phyloP scores from a whole-genome alignment of 345 rosid genomes.

The Anastatica hierochuntica region DNA sequence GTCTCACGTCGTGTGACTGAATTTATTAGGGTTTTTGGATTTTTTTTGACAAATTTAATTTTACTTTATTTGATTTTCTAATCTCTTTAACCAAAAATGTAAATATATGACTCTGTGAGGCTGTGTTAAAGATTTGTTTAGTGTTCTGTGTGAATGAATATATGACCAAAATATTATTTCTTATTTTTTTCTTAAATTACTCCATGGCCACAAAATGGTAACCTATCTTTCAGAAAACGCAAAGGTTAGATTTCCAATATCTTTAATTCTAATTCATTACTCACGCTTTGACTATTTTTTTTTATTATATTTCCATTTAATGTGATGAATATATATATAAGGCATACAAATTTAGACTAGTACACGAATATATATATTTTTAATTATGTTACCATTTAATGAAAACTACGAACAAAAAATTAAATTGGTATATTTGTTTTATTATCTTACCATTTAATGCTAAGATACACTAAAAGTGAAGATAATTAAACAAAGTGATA shows the following conservation, averaged over 20 bases:
- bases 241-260: conserved; percentile 9
- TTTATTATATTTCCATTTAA: no score
- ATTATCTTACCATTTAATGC: no score
- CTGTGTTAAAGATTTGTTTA: not conserved
- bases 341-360: no score
- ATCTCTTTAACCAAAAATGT: not conserved
- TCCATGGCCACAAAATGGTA: conserved; percentile 19
- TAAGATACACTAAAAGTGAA: no score
- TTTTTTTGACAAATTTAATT: conserved; percentile 2
- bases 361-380: no score
- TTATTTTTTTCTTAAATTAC: not conserved
- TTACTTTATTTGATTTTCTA: conserved; percentile 1
- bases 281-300: conserved; percentile 6
- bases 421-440: no score
- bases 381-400: conserved; percentile 2
- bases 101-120: conserved; percentile 13
- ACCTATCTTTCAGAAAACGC: conserved; percentile 23
- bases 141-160: conserved; percentile 5
- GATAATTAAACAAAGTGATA: no score
- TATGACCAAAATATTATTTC: not conserved
- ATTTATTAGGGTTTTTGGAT: conserved; percentile 29
- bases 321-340: no score
- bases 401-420: no score
- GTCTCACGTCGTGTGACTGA: conserved; percentile 28
- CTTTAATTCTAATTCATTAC: conserved; percentile 15